Conservation (phyloP, 2,329 filamentous ascomycete species). For the Neopestalotiopsis rosae region DNA sequence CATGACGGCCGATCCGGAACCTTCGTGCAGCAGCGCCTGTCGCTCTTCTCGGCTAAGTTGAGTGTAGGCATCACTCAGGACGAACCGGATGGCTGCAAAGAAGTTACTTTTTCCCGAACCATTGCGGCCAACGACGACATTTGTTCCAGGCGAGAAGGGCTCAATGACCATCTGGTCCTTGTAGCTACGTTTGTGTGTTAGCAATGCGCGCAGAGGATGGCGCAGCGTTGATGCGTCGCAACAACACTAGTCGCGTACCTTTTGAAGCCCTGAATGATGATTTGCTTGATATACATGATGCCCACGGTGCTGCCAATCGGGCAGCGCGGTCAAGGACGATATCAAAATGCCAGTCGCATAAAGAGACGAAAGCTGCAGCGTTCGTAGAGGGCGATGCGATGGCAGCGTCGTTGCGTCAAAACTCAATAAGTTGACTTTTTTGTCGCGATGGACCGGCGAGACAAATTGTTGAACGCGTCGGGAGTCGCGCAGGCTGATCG, state of each 20-base stretch:
- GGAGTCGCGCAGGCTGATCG: conserved; percentile 5
- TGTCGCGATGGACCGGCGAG: not conserved
- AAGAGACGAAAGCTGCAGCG: not conserved
- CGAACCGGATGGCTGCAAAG: conserved; percentile 98
- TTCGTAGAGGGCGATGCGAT: conserved; percentile 7
- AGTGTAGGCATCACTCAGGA: conserved; percentile 96
- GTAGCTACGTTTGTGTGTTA: conserved; percentile 68
- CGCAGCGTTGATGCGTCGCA: conserved; percentile 8
- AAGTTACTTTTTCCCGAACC: conserved; percentile 99
- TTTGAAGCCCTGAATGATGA: conserved; percentile 99
- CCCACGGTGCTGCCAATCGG: conserved; percentile 38
- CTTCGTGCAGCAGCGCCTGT: conserved; percentile 95
- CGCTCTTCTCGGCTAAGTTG: conserved; percentile 96
- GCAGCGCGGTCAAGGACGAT: conserved; percentile 33
- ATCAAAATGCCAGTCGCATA: conserved; percentile 13
- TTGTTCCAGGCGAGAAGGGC: conserved; percentile 95
- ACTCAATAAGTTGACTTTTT: not conserved
- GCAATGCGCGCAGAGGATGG: conserved; percentile 27
- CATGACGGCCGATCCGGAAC: conserved; percentile 96
- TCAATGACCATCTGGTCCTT: conserved; percentile 99
- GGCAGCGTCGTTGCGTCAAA: conserved; percentile 1
- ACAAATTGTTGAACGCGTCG: conserved; percentile 14
- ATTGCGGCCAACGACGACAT: conserved; percentile 98
- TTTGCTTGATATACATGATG: conserved; percentile 98
- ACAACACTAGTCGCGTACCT: conserved; percentile 62